These are phyloP conservation scores for Retiboletus flavoniger DNA, from an alignment of 1,284 basidiomycete species.

Conservation along the genomic window DNA sequence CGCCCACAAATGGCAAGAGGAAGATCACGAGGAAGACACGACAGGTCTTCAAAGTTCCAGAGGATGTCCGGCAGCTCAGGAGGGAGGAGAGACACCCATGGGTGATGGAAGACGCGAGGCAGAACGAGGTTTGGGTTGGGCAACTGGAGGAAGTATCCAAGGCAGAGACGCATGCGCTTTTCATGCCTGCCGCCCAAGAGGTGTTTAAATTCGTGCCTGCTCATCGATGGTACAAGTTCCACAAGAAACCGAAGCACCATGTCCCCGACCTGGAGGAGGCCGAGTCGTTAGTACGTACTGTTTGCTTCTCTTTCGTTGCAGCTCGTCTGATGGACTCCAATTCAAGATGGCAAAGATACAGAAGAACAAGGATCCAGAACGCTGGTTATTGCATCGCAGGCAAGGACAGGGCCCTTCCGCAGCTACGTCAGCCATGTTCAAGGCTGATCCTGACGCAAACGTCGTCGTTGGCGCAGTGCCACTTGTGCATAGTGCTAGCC, in stretches of 20 bases:
- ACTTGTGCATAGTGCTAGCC: slow-evolving; percentile 48
- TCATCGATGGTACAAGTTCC: slow-evolving; percentile 88
- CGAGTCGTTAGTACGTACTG: slow-evolving; percentile 61
- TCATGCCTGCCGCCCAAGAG: slow-evolving; percentile 73
- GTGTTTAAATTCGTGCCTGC: slow-evolving; percentile 84
- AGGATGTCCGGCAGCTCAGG: slow-evolving; percentile 65
- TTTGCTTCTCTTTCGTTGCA: slow-evolving; percentile 24
- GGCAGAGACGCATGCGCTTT: slow-evolving; percentile 61
- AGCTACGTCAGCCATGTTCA: slow-evolving; percentile 64
- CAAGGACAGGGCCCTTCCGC: slow-evolving; percentile 57
- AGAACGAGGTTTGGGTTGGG: slow-evolving; percentile 73
- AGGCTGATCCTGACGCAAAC: slow-evolving; percentile 54
- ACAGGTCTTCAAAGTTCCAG: slow-evolving; percentile 75
- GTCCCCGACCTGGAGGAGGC: slow-evolving; percentile 71
- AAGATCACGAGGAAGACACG: slow-evolving; percentile 83
- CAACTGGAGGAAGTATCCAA: slow-evolving; percentile 75
- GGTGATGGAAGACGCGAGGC: slow-evolving; percentile 78
- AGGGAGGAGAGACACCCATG: slow-evolving; percentile 86
- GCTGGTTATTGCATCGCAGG: slow-evolving; percentile 62
- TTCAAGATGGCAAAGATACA: slow-evolving; percentile 50
- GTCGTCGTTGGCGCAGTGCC: slow-evolving; percentile 41
- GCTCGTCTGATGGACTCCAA: not conserved
- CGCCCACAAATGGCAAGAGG: slow-evolving; percentile 52
- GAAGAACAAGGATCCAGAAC: slow-evolving; percentile 70
- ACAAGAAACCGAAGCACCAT: slow-evolving; percentile 74